A percentile compares a stretch with the other conserved stretches of the same genome.
Evolutionary conservation across 129 eudicot species (phyloP).

Genomic region (Lonicera japonica): DNA sequence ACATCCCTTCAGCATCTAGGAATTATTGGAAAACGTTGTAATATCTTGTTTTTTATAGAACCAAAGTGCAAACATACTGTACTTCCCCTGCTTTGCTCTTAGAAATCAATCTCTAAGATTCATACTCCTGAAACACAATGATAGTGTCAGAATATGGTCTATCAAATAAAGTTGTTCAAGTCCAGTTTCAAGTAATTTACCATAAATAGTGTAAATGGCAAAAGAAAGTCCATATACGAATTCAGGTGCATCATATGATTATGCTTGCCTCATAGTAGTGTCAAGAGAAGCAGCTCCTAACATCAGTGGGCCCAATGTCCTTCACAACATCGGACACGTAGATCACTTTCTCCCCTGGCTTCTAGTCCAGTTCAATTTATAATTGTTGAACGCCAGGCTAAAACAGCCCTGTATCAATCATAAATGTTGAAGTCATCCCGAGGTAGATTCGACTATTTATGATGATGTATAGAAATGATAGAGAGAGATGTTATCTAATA

Average conservation of each 20-base stretch:
- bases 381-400: constrained; percentile 88
- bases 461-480: no score
- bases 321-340: constrained; percentile 82
- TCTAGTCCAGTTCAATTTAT: constrained; percentile 71
- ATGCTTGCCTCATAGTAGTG: constrained; percentile 72
- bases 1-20: constrained; percentile 4
- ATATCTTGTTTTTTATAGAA: neutral
- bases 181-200: neutral
- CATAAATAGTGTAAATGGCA: no score
- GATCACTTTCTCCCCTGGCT: constrained; percentile 70
- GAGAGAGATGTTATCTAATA: no score
- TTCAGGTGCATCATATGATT: no score
- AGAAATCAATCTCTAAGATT: constrained; percentile 82
- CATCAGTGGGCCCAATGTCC: constrained; percentile 92
- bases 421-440: no score
- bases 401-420: constrained; percentile 61
- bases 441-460: no score
- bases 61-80: constrained; percentile 42
- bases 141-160: constrained; percentile 18
- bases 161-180: constrained; percentile 5
- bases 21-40: neutral
- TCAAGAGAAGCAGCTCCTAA: constrained; percentile 95
- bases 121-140: constrained; percentile 65
- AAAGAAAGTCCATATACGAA: no score
- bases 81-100: constrained; percentile 77